Base-by-base conservation (phyloP, 169 alveolate genomes). In the Besnoitia besnoiti region DNA sequence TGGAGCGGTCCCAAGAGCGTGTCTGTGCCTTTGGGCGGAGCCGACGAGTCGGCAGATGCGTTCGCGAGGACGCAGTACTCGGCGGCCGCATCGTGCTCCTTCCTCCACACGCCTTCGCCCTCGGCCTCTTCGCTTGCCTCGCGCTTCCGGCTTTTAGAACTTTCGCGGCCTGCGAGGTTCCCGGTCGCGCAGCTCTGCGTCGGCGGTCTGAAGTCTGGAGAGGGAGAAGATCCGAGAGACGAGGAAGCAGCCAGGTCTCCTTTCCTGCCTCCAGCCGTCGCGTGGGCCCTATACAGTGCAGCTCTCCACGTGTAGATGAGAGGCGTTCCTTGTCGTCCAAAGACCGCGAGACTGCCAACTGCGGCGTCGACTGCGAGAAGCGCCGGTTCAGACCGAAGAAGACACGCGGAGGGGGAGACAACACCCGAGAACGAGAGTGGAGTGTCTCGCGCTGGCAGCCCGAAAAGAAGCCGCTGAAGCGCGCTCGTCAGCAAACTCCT, bases 261-360 rank as follows among this genome's bases (percentile, higher is more conserved):
- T 16, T 49, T 16, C 59, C 59, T 49, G 7, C 59, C 59, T 7
- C 59, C 7, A 16, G 24, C 16, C 59, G 59, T 10, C 59, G 24
- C 59, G 24, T 16, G 7, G 24, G 59, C 24, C 59, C 16, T 49
- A 61, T 77, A 77, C 33, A 77, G 55, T 5, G 87, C 87, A 37
- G 87, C 87, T 35, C 87, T 4, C 87, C 87, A 77, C 59, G 87
- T 77, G 87, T 77, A 77, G 40, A 77, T 0, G 40, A 77, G 19
- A 1, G 87, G 87, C 49, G 40, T 21, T 4, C 40, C 59, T 3
- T 39, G 35, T 19, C n/a, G 14, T 3, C 59, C 59, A 40, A 77
- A 77, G 39, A 77, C 40, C n/a, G 61, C 49, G 37, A 77, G 59
- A 37, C 87, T 77, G 35, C 87, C 87, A 0, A 77, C 59, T 5